These are phyloP conservation scores for Zygoascus hellenicus DNA, from an alignment of 1,139 yeast genomes.

Conservation along the genomic window DNA sequence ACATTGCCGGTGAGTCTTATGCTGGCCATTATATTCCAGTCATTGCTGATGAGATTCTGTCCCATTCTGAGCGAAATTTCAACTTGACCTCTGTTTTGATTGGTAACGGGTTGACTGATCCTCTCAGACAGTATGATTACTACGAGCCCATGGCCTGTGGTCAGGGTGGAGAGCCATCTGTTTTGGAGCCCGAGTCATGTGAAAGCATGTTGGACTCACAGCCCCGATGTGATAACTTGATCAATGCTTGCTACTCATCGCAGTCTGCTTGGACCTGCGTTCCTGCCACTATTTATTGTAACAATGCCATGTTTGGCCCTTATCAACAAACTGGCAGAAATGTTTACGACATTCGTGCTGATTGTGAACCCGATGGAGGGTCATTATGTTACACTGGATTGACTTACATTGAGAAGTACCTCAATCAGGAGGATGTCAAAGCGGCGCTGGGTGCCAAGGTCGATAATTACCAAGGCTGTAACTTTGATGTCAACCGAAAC, in stretches of 20 bases:
- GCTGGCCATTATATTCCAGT: slow-evolving; percentile 86
- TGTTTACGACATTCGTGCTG: slow-evolving; percentile 60
- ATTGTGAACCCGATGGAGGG: slow-evolving; percentile 45
- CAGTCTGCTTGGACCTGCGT: slow-evolving; percentile 45
- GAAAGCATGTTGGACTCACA: slow-evolving; percentile 47
- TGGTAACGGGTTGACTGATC: slow-evolving; percentile 81
- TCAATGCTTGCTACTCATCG: slow-evolving; percentile 48
- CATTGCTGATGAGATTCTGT: slow-evolving; percentile 68
- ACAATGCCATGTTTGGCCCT: slow-evolving; percentile 46
- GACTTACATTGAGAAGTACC: slow-evolving; percentile 49
- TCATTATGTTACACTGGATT: slow-evolving; percentile 55
- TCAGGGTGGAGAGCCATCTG: slow-evolving; percentile 66
- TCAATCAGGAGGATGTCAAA: slow-evolving; percentile 57
- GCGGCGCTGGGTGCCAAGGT: slow-evolving; percentile 55
- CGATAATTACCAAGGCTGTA: slow-evolving; percentile 51
- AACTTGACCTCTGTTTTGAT: slow-evolving; percentile 66
- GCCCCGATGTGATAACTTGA: slow-evolving; percentile 52
- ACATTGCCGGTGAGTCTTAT: slow-evolving; percentile 83
- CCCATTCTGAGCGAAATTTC: slow-evolving; percentile 55
- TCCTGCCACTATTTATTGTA: slow-evolving; percentile 82
- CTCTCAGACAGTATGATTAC: slow-evolving; percentile 59
- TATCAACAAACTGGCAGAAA: slow-evolving; percentile 57
- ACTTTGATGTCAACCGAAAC: slow-evolving; percentile 48
- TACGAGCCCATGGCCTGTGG: slow-evolving; percentile 87
- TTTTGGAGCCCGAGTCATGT: slow-evolving; percentile 58